A percentile compares a stretch with the other conserved stretches of the same genome.
These are phyloP conservation scores for Oryza meyeriana DNA, from an alignment of 176 grass and related monocot species.

Conservation along the genomic window DNA sequence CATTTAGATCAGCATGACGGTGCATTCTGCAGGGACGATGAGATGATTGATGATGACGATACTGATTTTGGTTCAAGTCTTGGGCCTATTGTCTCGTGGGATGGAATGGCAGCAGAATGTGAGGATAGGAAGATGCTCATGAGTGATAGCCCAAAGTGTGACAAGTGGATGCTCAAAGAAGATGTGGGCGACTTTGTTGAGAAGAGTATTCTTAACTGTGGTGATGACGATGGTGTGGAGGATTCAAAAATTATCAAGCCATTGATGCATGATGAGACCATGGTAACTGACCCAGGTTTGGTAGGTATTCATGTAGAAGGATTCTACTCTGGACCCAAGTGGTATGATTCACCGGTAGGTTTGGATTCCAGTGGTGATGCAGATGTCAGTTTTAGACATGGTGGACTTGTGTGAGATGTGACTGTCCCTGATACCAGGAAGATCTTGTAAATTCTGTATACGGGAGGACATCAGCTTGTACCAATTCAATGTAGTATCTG, in stretches of 20 bases:
- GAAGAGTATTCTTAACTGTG: constrained; percentile 89
- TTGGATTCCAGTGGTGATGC: constrained; percentile 74
- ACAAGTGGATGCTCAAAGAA: constrained; percentile 97
- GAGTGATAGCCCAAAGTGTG: constrained; percentile 71
- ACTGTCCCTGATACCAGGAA: constrained; percentile 35
- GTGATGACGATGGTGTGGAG: constrained; percentile 63
- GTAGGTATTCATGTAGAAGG: constrained; percentile 85
- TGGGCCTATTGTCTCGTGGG: constrained; percentile 84
- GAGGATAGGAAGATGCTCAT: constrained; percentile 79
- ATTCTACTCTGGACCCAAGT: constrained; percentile 85
- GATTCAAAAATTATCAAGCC: constrained; percentile 92
- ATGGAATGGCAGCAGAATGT: constrained; percentile 74
- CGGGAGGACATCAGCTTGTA: constrained; percentile 45
- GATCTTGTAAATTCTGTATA: constrained; percentile 96
- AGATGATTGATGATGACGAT: constrained; percentile 90
- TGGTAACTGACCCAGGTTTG: constrained; percentile 71
- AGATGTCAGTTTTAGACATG: constrained; percentile 74
- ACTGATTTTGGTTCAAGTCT: constrained; percentile 85
- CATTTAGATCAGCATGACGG: constrained; percentile 61
- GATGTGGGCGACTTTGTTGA: constrained; percentile 77
- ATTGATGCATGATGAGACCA: constrained; percentile 70
- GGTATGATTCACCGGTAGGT: constrained; percentile 88
- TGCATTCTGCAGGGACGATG: constrained; percentile 79
- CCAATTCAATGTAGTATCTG: constrained; percentile 37
- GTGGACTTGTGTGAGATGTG: constrained; percentile 59